Base-by-base conservation (phyloP, 768 basidiomycete species). In the Lactarius akahatsu region DNA sequence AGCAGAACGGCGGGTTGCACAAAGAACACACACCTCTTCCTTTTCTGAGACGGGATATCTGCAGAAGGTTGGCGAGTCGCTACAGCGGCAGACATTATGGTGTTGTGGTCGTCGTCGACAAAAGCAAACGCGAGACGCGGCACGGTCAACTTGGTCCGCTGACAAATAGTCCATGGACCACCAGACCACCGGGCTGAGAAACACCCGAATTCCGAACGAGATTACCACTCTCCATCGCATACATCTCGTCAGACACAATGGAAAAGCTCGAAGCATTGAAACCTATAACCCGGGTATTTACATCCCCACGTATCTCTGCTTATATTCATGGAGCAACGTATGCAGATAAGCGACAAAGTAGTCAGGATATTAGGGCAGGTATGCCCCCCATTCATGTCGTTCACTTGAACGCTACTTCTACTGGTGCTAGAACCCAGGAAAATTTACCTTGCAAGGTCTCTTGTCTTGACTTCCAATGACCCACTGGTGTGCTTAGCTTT, bases 391-490 rank as follows among this genome's bases (percentile, higher is more conserved):
- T 45, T 3, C 54, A 36, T 5, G 18, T 30, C n/a, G 23, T 20
- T 40, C 32, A 18, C 20, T 62, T 2, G 23, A 9, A 55, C 18
- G 20, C 61, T 28, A 38, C 62, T 45, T 60, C 32, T 58, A 30
- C 45, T 56, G 59, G 56, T 28, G 10, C 56, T 28, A 94, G 90
- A 96, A 96, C 72, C 92, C 94, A 9, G 90, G 93, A 3, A 88
- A 90, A 71, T 94, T 92, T 74, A 94, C 93, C 0, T 80, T 96
- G 0, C 92, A 95, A 80, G 94, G 92, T 88, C 47, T 61, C 62
- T 23, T 52, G 2, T n/a, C 32, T 34, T 13, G 38, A 38, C 0
- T 3, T 40, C 15, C 4, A 8, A 55, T 56, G 5, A 30, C 13
- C 15, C 20, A 45, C 16, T 26, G 3, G 41, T 23, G 3, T 56